These are phyloP conservation scores for Pelargonium australe DNA, from an alignment of 441 rosid genomes.

Conservation along the genomic window DNA sequence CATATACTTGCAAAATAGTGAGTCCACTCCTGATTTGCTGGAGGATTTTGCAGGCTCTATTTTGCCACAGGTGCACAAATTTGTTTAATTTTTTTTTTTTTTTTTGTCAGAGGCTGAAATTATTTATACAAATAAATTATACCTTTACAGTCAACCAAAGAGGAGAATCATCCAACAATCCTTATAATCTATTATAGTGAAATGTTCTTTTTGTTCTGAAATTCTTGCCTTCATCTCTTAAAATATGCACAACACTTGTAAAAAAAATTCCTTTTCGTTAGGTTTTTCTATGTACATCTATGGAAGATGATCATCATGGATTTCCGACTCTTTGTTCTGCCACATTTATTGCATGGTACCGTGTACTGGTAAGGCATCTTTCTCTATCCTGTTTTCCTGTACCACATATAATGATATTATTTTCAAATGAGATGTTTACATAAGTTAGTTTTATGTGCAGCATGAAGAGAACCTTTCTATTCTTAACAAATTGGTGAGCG, in stretches of 20 bases:
- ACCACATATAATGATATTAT: constrained; percentile 8
- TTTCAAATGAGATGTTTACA: constrained; percentile 14
- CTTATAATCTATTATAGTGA: not conserved
- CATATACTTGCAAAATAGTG: constrained; percentile 58
- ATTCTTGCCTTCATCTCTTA: not conserved
- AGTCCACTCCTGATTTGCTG: constrained; percentile 53
- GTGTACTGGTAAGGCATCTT: constrained; percentile 49
- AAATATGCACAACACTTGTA: not conserved
- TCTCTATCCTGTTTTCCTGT: not conserved
- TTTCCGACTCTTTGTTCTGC: constrained; percentile 53
- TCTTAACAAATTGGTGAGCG: constrained; percentile 56
- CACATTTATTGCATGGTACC: constrained; percentile 69
- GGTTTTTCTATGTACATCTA: constrained; percentile 39
- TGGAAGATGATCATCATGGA: constrained; percentile 41
- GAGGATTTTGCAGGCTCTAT: constrained; percentile 61
- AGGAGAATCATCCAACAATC: no score
- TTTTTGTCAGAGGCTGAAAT: constrained; percentile 10
- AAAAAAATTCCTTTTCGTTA: constrained; percentile 16
- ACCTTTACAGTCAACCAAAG: not conserved
- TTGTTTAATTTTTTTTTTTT: not conserved
- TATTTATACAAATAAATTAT: not conserved
- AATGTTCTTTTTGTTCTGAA: not conserved
- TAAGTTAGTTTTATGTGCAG: constrained; percentile 36
- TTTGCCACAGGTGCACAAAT: constrained; percentile 56
- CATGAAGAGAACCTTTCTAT: constrained; percentile 66